Conservation (phyloP, 1,139 yeast species). For the Yamadazyma triangularis region DNA sequence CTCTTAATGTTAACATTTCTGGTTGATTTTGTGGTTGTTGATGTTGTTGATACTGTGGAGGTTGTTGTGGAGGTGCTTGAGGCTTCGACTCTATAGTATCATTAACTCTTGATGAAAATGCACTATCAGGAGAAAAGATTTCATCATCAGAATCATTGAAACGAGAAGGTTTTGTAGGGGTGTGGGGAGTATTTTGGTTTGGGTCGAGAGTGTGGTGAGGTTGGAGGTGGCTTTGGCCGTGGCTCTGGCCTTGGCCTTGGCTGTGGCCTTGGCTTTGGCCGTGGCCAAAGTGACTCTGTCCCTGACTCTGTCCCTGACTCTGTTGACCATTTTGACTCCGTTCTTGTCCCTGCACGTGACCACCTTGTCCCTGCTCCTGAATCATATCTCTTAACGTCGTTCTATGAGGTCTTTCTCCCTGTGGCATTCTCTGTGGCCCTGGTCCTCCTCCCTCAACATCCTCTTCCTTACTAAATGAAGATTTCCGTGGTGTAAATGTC, state of each 20-base stretch:
- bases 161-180: neutral
- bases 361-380: too few species aligned
- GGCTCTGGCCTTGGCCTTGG: too few species aligned
- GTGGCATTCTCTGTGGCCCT: too few species aligned
- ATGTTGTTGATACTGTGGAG: conserved; percentile 6
- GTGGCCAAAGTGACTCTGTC: too few species aligned
- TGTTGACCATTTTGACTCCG: neutral
- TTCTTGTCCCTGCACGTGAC: too few species aligned
- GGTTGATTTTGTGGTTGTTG: conserved; percentile 6
- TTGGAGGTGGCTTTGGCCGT: too few species aligned
- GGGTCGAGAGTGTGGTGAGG: neutral
- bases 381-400: conserved; percentile 9
- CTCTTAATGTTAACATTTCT: conserved; percentile 10
- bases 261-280: too few species aligned
- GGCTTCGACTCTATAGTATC: too few species aligned
- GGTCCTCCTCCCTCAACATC: too few species aligned
- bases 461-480: conserved; percentile 50
- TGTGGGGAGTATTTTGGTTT: neutral
- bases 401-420: too few species aligned
- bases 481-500: conserved; percentile 38
- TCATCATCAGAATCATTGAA: neutral
- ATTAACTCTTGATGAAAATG: neutral
- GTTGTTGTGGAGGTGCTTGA: conserved; percentile 2
- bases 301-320: conserved; percentile 1
- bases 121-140: neutral